These are phyloP conservation scores for Neurospora terricola DNA, from an alignment of 495 filamentous ascomycete species.

Conservation along the genomic window DNA sequence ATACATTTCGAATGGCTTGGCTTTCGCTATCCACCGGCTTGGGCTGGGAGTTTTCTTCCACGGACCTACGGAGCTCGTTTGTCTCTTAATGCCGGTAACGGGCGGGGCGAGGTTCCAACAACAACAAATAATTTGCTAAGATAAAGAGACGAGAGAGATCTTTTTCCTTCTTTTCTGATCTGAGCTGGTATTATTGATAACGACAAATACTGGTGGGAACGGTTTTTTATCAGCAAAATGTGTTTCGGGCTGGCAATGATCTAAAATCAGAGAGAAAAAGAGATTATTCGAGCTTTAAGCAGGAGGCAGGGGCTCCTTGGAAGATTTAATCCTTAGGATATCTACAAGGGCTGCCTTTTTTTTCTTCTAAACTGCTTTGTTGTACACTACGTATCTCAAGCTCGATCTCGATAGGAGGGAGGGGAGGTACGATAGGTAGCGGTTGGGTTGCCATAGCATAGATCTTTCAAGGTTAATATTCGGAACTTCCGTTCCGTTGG, in stretches of 20 bases:
- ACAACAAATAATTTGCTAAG: background rate
- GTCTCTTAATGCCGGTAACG: background rate
- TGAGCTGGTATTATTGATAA: background rate
- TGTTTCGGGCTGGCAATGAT: background rate
- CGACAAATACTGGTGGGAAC: constrained; percentile 9
- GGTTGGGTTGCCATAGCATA: background rate
- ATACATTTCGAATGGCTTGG: constrained; percentile 12
- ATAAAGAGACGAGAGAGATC: constrained; percentile 5
- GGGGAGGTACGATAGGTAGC: background rate
- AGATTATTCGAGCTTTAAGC: constrained; percentile 2
- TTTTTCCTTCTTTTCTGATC: constrained; percentile 15
- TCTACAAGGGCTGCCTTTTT: background rate
- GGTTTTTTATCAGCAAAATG: constrained; percentile 1
- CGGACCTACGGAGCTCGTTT: background rate
- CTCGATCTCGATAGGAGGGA: background rate
- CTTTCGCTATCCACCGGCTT: constrained; percentile 10
- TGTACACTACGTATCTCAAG: constrained; percentile 21
- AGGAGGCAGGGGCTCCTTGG: background rate
- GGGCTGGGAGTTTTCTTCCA: constrained; percentile 17
- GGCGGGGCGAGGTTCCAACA: background rate
- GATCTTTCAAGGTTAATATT: background rate
- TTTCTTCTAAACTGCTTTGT: constrained; percentile 17
- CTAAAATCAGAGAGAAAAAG: background rate
- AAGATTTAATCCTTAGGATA: background rate
- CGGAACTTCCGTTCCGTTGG: background rate